phyloP scores from a whole-genome alignment of 352 stramenopile species.

The Phytophthora palmivora region DNA sequence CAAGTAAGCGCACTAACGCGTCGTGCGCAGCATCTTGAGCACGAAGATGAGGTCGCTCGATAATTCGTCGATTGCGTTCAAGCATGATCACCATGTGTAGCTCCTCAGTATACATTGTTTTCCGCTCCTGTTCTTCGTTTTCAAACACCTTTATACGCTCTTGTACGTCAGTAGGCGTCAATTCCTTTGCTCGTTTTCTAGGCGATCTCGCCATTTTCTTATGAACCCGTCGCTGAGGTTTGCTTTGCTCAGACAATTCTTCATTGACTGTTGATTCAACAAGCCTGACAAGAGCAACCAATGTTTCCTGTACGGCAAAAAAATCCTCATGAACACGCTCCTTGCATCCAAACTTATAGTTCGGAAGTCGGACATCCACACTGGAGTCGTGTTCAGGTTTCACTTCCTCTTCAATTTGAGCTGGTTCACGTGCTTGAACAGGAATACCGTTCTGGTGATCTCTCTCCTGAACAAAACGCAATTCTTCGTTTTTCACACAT shows the following conservation, averaged over 20 bases:
- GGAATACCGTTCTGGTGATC: slow-evolving; percentile 15
- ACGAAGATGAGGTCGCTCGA: slow-evolving; percentile 56
- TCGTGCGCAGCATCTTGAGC: slow-evolving; percentile 59
- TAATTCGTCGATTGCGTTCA: slow-evolving; percentile 43
- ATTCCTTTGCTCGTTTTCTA: slow-evolving; percentile 10
- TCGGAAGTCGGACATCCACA: not conserved
- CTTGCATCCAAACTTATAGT: slow-evolving; percentile 18
- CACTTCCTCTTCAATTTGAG: not conserved
- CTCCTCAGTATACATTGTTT: slow-evolving; percentile 54
- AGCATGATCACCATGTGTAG: slow-evolving; percentile 54
- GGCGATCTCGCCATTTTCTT: slow-evolving; percentile 15
- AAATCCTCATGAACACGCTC: not conserved
- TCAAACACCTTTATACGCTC: slow-evolving; percentile 51
- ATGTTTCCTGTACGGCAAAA: slow-evolving; percentile 15
- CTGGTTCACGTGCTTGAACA: slow-evolving; percentile 5
- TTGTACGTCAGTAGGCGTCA: slow-evolving; percentile 12
- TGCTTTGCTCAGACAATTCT: not conserved
- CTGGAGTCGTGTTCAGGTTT: not conserved
- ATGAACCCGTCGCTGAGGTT: slow-evolving; percentile 19
- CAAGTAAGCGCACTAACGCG: slow-evolving; percentile 55
- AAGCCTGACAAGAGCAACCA: slow-evolving; percentile 24
- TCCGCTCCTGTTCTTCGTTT: slow-evolving; percentile 50
- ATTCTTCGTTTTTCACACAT: slow-evolving; percentile 58
- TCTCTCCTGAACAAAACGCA: slow-evolving; percentile 30
- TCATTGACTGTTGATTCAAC: slow-evolving; percentile 24